Evolutionary conservation across 352 stramenopile species (phyloP).

Genomic region (Bremia lactucae): DNA sequence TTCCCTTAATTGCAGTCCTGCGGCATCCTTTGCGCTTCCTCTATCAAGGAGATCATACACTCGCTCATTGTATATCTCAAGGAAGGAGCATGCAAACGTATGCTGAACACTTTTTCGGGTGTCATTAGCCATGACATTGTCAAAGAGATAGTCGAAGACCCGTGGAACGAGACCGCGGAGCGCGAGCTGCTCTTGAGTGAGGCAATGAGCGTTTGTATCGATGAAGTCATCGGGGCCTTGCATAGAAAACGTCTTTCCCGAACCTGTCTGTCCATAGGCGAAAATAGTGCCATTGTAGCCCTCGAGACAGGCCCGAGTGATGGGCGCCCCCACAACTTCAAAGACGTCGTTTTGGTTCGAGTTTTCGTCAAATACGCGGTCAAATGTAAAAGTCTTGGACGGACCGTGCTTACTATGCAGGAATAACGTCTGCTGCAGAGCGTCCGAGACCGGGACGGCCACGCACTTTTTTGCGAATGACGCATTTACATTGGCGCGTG

Average conservation of each 20-base stretch:
- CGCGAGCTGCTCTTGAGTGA: constrained; percentile 24
- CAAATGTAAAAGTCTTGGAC: constrained; percentile 83
- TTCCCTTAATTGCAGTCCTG: constrained; percentile 57
- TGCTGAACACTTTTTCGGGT: constrained; percentile 31
- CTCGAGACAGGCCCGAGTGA: constrained; percentile 66
- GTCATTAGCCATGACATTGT: constrained; percentile 24
- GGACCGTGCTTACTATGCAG: constrained; percentile 39
- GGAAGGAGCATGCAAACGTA: constrained; percentile 79
- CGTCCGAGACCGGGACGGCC: constrained; percentile 30
- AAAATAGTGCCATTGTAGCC: constrained; percentile 86
- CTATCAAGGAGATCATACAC: constrained; percentile 88
- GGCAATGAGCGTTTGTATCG: constrained; percentile 20
- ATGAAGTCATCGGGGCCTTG: constrained; percentile 67
- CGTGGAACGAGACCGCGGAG: constrained; percentile 63
- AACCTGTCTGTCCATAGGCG: constrained; percentile 77
- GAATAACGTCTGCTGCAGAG: constrained; percentile 44
- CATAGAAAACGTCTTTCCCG: constrained; percentile 83
- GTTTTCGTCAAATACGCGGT: constrained; percentile 84
- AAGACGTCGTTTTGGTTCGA: constrained; percentile 89
- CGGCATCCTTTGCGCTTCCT: constrained; percentile 36
- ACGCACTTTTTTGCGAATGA: constrained; percentile 55
- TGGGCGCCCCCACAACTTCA: constrained; percentile 69
- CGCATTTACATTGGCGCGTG: constrained; percentile 7
- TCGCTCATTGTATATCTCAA: constrained; percentile 94
- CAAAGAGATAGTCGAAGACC: constrained; percentile 79